Base-by-base conservation (phyloP, 345 rosid species). In the Camelina hispida region DNA sequence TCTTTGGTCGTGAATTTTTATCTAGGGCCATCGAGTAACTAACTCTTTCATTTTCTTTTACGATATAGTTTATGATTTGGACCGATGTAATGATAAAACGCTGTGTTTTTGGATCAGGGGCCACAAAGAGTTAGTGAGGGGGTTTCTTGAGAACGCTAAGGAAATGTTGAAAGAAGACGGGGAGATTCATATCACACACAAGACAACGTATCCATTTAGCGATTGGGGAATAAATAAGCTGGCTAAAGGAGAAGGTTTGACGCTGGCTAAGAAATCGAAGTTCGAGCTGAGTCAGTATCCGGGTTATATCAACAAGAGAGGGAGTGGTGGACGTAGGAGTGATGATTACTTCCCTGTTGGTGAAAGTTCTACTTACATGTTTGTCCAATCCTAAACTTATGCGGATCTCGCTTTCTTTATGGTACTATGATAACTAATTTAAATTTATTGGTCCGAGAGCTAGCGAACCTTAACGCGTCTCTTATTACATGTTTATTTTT, bases 131-230 rank as follows among this genome's bases (percentile, higher is more conserved):
- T 6, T 87, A 55, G 84, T 87, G 59, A 66, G 34, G 25, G 87
- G 83, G 2, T 90, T 87, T 64, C 56, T 87, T 18, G 71, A 54
- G 59, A 90, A 74, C 37, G 88, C 90, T 2, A 66, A 62, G 40
- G 60, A 68, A 54, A 81, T 87, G 88, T 28, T 88, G 62, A 9
- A 61, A 13, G 65, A 57, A 10, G 40, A 71, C 6, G 92, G 96
- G 0, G 82, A 88, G 77, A 79, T 86, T 32, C 91, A 87, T 28
- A 80, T 83, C n/a, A 81, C 90, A 3, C 92, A 87, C 73, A 87
- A 87, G 62, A 82, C 84, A 7, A 71, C 80, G 14, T 25, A 80
- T 50, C 91, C 90, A 23, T 91, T 78, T 61, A 44, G 46, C 6
- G 9, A 9, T 1, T 87, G 91, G 95, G 16, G 75, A 60, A 79